A percentile compares a stretch with the other conserved stretches of the same genome.
phyloP scores from a whole-genome alignment of 768 basidiomycete species.

The Cystobasidium onofrii region DNA sequence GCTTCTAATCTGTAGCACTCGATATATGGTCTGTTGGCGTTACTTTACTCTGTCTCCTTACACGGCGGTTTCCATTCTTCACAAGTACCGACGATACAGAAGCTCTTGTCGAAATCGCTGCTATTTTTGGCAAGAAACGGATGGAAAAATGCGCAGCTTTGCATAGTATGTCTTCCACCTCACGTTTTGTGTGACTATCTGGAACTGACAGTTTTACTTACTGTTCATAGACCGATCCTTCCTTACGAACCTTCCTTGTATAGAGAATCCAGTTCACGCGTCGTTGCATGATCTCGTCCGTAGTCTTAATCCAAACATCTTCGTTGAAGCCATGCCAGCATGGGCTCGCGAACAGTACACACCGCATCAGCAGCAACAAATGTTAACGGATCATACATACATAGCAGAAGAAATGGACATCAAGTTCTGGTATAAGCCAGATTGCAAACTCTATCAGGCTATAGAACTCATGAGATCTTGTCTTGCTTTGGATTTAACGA shows the following conservation, averaged over 20 bases:
- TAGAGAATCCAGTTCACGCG: conserved; percentile 57
- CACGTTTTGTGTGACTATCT: not conserved
- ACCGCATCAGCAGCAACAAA: not conserved
- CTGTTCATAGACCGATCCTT: conserved; percentile 71
- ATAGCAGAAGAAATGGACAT: conserved; percentile 7
- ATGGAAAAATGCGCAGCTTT: conserved; percentile 80
- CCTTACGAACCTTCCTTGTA: conserved; percentile 75
- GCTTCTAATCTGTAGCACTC: conserved; percentile 57
- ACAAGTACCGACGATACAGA: conserved; percentile 89
- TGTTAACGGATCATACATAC: not conserved
- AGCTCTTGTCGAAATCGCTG: conserved; percentile 87
- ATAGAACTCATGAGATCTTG: conserved; percentile 67
- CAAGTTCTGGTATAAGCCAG: conserved; percentile 46
- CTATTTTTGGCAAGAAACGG: conserved; percentile 68
- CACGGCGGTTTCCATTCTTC: conserved; percentile 85
- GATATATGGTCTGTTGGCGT: conserved; percentile 94
- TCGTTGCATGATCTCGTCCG: conserved; percentile 68
- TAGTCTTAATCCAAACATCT: conserved; percentile 60
- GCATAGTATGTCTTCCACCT: conserved; percentile 62
- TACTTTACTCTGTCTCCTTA: conserved; percentile 85
- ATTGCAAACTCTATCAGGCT: conserved; percentile 56
- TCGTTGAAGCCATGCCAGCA: conserved; percentile 50
- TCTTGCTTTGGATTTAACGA: conserved; percentile 68
- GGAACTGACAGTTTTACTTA: not conserved
- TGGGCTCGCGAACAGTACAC: conserved; percentile 1